A percentile compares a stretch with the other conserved stretches of the same genome.
Conservation (phyloP, 208 protist species). For the Novymonas esmeraldas region DNA sequence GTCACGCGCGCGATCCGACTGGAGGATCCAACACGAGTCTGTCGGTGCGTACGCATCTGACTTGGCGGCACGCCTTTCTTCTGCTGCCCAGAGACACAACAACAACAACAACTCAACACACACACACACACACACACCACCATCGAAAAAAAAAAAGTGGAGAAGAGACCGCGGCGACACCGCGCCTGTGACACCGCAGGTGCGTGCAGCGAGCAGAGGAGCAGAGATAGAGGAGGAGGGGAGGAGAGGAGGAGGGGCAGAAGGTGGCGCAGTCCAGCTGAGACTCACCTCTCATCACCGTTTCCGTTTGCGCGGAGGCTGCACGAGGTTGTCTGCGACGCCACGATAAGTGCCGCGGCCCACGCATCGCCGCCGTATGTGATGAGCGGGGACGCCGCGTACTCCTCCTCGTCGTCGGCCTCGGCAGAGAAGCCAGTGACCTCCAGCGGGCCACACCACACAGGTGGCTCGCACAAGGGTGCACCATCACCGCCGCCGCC, state of each 20-base stretch:
- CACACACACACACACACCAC: no score
- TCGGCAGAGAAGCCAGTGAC: slow-evolving; percentile 7
- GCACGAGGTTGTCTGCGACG: not conserved
- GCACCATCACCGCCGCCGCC: not conserved
- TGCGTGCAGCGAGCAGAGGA: no score
- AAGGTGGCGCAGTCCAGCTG: not conserved
- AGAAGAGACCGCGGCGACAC: no score
- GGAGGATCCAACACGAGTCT: no score
- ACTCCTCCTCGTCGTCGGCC: slow-evolving; percentile 1
- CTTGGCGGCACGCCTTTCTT: no score
- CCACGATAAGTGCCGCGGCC: slow-evolving; percentile 17
- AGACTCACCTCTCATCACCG: no score
- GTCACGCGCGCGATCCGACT: no score
- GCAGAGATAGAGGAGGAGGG: not conserved
- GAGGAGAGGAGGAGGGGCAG: not conserved
- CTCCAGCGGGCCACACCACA: slow-evolving; percentile 20
- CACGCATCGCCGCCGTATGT: slow-evolving; percentile 32
- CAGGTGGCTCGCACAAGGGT: not conserved
- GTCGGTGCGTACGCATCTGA: no score
- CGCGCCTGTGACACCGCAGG: not conserved
- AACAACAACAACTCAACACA: no score
- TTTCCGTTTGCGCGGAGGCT: not conserved
- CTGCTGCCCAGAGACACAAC: no score
- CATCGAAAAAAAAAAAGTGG: no score
- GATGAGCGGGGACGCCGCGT: slow-evolving; percentile 1